Percentiles rank a stretch among this genome's conserved stretches.
Evolutionary conservation across 768 basidiomycete genomes (phyloP).

Genomic region (Panaeolus cyanescens): DNA sequence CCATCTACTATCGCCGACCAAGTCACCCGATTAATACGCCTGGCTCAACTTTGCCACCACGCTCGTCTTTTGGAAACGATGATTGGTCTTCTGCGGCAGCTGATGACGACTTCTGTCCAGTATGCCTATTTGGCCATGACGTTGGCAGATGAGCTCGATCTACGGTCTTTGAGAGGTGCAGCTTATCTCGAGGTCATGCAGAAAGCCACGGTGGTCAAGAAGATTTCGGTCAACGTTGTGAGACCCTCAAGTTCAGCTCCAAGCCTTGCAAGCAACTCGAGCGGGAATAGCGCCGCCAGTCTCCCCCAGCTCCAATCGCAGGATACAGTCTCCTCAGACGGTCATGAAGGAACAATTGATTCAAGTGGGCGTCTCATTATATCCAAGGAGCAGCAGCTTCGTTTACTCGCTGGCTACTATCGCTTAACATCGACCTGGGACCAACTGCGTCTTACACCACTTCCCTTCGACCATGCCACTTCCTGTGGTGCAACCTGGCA

Average conservation of each 20-base stretch:
- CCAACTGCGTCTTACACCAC: constrained; percentile 53
- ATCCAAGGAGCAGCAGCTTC: constrained; percentile 59
- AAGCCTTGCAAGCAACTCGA: constrained; percentile 1
- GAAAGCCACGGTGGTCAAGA: constrained; percentile 48
- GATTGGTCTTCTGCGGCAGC: constrained; percentile 56
- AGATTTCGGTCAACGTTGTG: constrained; percentile 31
- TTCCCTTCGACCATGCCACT: constrained; percentile 64
- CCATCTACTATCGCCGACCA: constrained; percentile 35
- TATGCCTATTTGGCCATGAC: constrained; percentile 76
- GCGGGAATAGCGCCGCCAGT: constrained; percentile 29
- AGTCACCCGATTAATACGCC: constrained; percentile 60
- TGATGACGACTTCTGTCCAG: constrained; percentile 63
- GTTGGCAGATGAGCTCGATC: constrained; percentile 68
- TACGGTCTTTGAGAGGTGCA: constrained; percentile 58
- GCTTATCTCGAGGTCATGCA: constrained; percentile 80
- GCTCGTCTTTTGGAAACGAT: constrained; percentile 60
- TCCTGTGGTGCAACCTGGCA: constrained; percentile 72
- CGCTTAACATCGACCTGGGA: constrained; percentile 72
- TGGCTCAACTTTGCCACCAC: constrained; percentile 71
- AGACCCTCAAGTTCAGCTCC: constrained; percentile 6
- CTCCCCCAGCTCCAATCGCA: not conserved
- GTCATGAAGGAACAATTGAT: constrained; percentile 32
- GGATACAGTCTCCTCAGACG: not conserved
- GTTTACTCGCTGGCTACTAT: constrained; percentile 70
- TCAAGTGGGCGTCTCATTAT: constrained; percentile 44